Conservation (phyloP, 176 grass and related monocot species). For the Saccharum officinarum region DNA sequence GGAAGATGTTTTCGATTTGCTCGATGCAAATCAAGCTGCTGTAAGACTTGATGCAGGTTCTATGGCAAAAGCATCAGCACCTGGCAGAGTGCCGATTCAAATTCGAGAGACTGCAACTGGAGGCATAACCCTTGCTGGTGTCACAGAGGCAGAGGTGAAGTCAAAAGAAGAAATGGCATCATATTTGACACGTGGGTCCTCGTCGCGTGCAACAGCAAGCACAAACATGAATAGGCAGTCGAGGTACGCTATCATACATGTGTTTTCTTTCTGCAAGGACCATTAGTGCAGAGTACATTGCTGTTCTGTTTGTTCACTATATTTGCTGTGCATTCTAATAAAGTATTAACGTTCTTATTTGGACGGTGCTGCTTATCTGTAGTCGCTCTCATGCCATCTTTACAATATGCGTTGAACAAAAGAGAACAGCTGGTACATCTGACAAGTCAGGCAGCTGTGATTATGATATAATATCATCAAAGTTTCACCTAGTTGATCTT, state of each 20-base stretch:
- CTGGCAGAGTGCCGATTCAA: slow-evolving; percentile 85
- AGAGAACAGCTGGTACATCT: slow-evolving; percentile 46
- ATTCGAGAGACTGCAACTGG: slow-evolving; percentile 88
- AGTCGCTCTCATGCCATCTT: slow-evolving; percentile 95
- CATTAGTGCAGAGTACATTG: not conserved
- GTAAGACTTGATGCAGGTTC: slow-evolving; percentile 46
- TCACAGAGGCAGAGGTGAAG: slow-evolving; percentile 85
- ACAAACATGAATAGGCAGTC: slow-evolving; percentile 64
- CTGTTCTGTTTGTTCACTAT: not conserved
- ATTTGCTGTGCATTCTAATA: not conserved
- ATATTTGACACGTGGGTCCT: slow-evolving; percentile 69
- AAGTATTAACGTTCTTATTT: not conserved
- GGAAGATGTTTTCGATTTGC: slow-evolving; percentile 95
- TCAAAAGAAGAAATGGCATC: slow-evolving; percentile 95
- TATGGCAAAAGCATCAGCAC: slow-evolving; percentile 47
- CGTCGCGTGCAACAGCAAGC: slow-evolving; percentile 82
- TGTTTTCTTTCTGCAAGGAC: not conserved
- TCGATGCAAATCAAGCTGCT: slow-evolving; percentile 60
- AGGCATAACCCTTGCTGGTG: slow-evolving; percentile 86
- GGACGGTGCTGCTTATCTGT: slow-evolving; percentile 25
- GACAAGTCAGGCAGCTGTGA: slow-evolving; percentile 49
- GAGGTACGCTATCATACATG: slow-evolving; percentile 24
- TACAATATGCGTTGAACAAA: slow-evolving; percentile 72
- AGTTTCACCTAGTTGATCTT: slow-evolving; percentile 86
- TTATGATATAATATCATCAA: slow-evolving; percentile 65